These are phyloP conservation scores for Auricularia cornea DNA, from an alignment of 768 basidiomycete species.

Conservation along the genomic window DNA sequence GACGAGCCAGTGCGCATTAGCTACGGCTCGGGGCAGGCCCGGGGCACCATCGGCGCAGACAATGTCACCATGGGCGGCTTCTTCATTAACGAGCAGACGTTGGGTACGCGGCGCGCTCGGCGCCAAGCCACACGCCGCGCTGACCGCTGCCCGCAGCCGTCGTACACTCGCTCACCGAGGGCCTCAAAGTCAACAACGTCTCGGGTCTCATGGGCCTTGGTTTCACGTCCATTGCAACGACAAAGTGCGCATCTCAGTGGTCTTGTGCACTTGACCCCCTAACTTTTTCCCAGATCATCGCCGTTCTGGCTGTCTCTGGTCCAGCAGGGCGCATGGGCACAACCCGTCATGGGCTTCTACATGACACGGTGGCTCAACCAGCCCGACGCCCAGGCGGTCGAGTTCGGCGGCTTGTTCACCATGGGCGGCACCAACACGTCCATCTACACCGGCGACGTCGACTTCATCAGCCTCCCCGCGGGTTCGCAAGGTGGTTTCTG, in stretches of 20 bases:
- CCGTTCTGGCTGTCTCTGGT: conserved; percentile 64
- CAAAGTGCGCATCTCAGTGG: conserved; percentile 22
- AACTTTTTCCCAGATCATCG: conserved; percentile 16
- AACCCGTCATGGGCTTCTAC: conserved; percentile 57
- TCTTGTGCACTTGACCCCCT: not conserved
- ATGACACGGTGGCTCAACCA: conserved; percentile 34
- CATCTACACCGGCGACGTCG: conserved; percentile 58
- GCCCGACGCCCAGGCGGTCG: not conserved
- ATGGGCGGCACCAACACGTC: conserved; percentile 57
- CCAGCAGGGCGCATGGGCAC: conserved; percentile 31
- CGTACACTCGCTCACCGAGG: not conserved
- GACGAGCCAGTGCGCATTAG: conserved; percentile 23
- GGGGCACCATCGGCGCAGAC: conserved; percentile 48
- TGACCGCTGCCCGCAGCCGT: not conserved
- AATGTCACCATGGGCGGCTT: conserved; percentile 62
- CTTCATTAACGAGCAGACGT: conserved; percentile 41
- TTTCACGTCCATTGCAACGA: conserved; percentile 50
- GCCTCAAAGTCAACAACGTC: conserved; percentile 39
- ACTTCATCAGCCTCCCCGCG: conserved; percentile 44
- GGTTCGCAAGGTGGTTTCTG: conserved; percentile 42
- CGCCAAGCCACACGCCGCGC: not conserved
- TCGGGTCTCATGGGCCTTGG: conserved; percentile 76
- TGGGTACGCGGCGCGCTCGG: conserved; percentile 42
- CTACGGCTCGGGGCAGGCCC: conserved; percentile 67
- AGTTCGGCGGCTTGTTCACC: conserved; percentile 62